A percentile compares a stretch with the other conserved stretches of the same genome.
phyloP scores from a whole-genome alignment of 208 protist species.

The Wallacemonas sp. region DNA sequence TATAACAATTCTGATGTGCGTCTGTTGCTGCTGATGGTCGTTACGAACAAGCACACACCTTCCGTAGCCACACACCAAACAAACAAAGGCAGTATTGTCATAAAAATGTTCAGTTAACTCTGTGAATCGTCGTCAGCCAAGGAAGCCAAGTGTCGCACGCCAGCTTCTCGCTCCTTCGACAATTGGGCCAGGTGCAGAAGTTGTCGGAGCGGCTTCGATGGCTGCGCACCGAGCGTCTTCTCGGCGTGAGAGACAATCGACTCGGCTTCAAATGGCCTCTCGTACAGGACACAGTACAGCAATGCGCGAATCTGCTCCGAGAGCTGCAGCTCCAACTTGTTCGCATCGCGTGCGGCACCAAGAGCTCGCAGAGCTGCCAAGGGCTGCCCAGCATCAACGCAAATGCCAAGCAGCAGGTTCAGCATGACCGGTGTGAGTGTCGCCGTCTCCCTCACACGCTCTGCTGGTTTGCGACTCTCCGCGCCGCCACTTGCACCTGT shows the following conservation, averaged over 20 bases:
- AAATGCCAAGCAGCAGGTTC: constrained; percentile 75
- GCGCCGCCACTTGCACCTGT: constrained; percentile 58
- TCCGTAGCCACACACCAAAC: too few relatives aligned
- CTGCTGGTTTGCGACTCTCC: constrained; percentile 13
- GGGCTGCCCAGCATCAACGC: constrained; percentile 70
- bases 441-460: constrained; percentile 21
- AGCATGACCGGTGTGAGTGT: constrained; percentile 50
- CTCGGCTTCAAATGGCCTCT: constrained; percentile 70
- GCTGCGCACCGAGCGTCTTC: constrained; percentile 35
- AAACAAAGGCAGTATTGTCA: too few relatives aligned
- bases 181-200: constrained; percentile 36
- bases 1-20: too few relatives aligned
- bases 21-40: too few relatives aligned
- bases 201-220: constrained; percentile 43
- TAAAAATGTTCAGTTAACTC: constrained; percentile 2
- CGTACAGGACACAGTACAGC: constrained; percentile 75
- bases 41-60: too few relatives aligned
- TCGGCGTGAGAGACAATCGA: constrained; percentile 58
- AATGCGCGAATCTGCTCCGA: constrained; percentile 66
- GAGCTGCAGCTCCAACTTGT: constrained; percentile 64
- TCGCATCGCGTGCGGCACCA: constrained; percentile 59
- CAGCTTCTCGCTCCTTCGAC: constrained; percentile 25
- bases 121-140: not conserved
- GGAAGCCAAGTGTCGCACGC: not conserved
- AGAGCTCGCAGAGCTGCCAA: constrained; percentile 65